Evolutionary conservation across 208 protist genomes (phyloP).

Genomic region (Trypanosoma boissoni): DNA sequence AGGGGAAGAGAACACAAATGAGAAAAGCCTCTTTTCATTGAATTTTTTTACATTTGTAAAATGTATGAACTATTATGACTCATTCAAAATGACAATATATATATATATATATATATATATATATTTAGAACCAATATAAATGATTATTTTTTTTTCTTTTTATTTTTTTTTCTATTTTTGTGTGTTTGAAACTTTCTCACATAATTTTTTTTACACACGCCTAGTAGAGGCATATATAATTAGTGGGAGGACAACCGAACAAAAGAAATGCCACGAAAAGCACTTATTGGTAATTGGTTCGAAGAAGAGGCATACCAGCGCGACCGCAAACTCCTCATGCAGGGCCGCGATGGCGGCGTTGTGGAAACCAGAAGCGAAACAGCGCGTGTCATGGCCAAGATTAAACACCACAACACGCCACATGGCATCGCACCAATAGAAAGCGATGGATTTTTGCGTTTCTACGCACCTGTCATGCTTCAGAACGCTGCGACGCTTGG

Average conservation of each 20-base stretch:
- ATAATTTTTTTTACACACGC: background rate
- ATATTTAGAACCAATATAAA: too few relatives aligned
- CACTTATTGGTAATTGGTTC: constrained; percentile 82
- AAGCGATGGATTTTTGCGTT: constrained; percentile 70
- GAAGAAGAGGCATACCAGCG: constrained; percentile 80
- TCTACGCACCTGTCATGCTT: constrained; percentile 77
- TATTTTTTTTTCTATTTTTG: constrained; percentile 9
- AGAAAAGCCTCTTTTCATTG: too few relatives aligned
- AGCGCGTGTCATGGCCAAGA: constrained; percentile 61
- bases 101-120: too few relatives aligned
- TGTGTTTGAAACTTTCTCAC: background rate
- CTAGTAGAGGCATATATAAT: constrained; percentile 14
- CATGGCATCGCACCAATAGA: constrained; percentile 41
- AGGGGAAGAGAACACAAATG: background rate
- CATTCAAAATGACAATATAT: too few relatives aligned
- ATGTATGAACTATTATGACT: too few relatives aligned
- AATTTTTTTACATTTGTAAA: too few relatives aligned
- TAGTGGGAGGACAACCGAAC: background rate
- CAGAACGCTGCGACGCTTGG: constrained; percentile 76
- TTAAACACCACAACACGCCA: constrained; percentile 79
- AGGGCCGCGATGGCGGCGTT: constrained; percentile 51
- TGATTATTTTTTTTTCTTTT: too few relatives aligned
- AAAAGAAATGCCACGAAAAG: constrained; percentile 56
- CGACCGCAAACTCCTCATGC: constrained; percentile 70
- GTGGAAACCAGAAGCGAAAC: constrained; percentile 62